phyloP scores from a whole-genome alignment of 768 basidiomycete genomes.

The Rhodotorula diobovata region DNA sequence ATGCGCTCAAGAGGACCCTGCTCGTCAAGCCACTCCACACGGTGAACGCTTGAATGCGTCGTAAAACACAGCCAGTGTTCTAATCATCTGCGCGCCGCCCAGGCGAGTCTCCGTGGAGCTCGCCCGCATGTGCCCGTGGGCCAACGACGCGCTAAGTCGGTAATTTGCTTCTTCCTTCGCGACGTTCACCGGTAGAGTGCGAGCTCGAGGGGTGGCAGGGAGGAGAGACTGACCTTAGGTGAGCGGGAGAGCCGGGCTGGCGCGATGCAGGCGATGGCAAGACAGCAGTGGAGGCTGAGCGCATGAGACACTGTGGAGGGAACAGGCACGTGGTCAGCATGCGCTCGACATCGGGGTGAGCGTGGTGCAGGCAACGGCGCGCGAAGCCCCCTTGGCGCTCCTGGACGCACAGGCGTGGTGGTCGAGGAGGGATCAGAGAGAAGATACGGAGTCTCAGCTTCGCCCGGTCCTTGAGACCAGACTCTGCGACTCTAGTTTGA shows the following conservation, averaged over 20 bases:
- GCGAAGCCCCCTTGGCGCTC: no score
- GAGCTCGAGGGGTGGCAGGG: no score
- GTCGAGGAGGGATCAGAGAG: neutral
- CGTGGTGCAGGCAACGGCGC: no score
- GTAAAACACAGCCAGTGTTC: neutral
- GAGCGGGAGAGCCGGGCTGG: no score
- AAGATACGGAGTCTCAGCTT: neutral
- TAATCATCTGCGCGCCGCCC: neutral
- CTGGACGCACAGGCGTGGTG: no score
- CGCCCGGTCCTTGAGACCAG: slow-evolving; percentile 1
- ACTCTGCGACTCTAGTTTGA: slow-evolving; percentile 10
- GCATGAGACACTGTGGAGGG: no score
- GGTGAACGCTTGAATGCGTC: neutral
- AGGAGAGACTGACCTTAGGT: slow-evolving; percentile 1
- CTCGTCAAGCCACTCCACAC: neutral
- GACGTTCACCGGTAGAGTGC: neutral
- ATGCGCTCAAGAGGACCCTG: neutral
- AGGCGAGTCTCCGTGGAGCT: neutral
- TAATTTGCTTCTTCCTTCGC: slow-evolving; percentile 12
- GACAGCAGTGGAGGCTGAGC: no score
- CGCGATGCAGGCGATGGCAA: no score
- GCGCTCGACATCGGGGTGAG: no score
- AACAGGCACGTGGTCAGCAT: no score
- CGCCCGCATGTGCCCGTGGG: neutral
- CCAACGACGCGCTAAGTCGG: slow-evolving; percentile 1